Conservation (phyloP, 441 rosid genomes). For the Gossypium laxum region DNA sequence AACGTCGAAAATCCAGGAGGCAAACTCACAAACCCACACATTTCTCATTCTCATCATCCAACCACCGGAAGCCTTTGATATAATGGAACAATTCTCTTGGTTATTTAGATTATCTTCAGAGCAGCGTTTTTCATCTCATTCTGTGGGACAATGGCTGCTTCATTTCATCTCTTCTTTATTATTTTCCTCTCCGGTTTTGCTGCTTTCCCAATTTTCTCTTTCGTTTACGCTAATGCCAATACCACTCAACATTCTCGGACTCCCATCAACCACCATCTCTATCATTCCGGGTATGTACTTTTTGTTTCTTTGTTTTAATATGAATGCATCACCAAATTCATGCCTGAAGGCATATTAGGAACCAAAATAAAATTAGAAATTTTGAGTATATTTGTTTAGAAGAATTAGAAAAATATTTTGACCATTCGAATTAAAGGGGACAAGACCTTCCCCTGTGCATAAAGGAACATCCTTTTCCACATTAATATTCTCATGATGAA, state of each 20-base stretch:
- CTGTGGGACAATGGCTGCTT: conserved; percentile 16
- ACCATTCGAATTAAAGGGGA: no score
- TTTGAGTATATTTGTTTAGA: no score
- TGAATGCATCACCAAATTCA: no score
- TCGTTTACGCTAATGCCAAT: conserved; percentile 19
- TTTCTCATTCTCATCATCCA: background rate
- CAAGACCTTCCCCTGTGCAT: no score
- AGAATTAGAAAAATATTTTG: no score
- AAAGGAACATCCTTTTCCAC: no score
- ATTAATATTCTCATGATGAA: no score
- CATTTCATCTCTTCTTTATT: conserved; percentile 1
- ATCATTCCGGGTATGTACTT: conserved; percentile 61
- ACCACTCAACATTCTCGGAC: conserved; percentile 30
- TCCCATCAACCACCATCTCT: conserved; percentile 82
- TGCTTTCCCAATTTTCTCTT: conserved; percentile 19
- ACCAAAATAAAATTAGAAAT: no score
- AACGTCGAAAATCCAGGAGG: conserved; percentile 19
- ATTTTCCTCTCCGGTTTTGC: conserved; percentile 9
- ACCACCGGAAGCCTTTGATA: background rate
- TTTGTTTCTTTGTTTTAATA: background rate
- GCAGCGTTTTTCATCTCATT: background rate
- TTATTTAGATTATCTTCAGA: background rate
- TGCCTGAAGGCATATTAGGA: no score
- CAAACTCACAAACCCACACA: conserved; percentile 16
- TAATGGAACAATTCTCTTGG: background rate